A percentile compares a stretch with the other conserved stretches of the same genome.
phyloP scores from a whole-genome alignment of 129 eudicot species.

The sunflower (Helianthus annuus) region DNA sequence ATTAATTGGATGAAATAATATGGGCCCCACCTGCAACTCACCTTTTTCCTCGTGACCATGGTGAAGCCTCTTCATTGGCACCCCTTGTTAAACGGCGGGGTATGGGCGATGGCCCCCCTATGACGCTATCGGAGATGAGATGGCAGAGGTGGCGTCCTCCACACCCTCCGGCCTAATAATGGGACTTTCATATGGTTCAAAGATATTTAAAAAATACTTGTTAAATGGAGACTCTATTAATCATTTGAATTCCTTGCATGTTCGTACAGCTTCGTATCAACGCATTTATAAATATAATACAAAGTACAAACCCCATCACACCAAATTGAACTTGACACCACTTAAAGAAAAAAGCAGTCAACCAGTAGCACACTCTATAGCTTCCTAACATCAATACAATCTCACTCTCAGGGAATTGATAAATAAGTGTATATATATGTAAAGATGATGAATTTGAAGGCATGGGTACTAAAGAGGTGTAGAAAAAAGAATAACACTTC shows the following conservation, averaged over 20 bases:
- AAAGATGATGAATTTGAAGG: slow-evolving; percentile 36
- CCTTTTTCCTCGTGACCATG: too few species aligned
- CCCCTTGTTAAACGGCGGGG: too few species aligned
- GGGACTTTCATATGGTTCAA: slow-evolving; percentile 19
- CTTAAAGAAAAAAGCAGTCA: neutral
- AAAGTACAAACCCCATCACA: neutral
- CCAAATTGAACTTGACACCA: too few species aligned
- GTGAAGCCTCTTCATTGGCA: too few species aligned
- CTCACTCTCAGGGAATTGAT: neutral
- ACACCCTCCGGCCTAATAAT: too few species aligned
- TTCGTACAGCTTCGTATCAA: slow-evolving; percentile 64
- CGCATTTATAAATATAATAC: slow-evolving; percentile 26
- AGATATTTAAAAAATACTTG: slow-evolving; percentile 42
- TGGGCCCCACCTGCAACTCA: too few species aligned
- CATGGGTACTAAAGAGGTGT: slow-evolving; percentile 49
- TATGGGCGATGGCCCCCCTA: too few species aligned
- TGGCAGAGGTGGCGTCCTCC: too few species aligned
- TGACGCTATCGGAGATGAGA: too few species aligned
- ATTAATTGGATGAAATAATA: too few species aligned
- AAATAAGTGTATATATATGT: neutral
- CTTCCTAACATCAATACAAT: slow-evolving; percentile 41
- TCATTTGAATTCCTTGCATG: slow-evolving; percentile 39
- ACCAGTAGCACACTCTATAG: slow-evolving; percentile 20
- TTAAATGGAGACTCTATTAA: slow-evolving; percentile 22
- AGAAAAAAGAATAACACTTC: slow-evolving; percentile 36